Base-by-base conservation (phyloP, 768 basidiomycete species). In the Hydnomerulius pinastri region DNA sequence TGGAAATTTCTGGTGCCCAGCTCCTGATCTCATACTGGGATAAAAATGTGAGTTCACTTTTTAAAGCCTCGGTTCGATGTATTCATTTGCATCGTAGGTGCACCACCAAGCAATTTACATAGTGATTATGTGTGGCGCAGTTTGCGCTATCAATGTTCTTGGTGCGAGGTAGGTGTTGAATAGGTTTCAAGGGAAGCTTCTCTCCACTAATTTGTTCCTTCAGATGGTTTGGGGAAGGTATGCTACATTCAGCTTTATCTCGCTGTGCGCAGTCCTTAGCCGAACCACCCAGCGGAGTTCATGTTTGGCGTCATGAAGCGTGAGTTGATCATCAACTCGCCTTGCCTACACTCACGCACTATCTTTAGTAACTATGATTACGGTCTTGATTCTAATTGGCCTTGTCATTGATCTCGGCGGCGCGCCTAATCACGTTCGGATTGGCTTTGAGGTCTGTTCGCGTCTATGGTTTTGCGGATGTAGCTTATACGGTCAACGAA, bases 341-440 rank as follows among this genome's bases (percentile, higher is more conserved):
- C 37, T 49, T 25, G 0, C 79, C 43, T n/a, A n/a, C n/a, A n/a
- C n/a, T n/a, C n/a, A n/a, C n/a, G n/a, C 32, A 18, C 57, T 62
- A 50, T 46, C 12, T 29, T 23, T 44, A 85, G 83, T 86, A 28
- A 56, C 65, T 15, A 65, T 86, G 47, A 86, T 87, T 44, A 77
- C 77, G 37, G 76, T 79, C 18, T 69, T 86, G 27, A 75, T 87
- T 44, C 44, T 85, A 32, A 67, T 73, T 51, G 85, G 76, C 28
- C 77, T 93, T 51, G 70, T 90, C 51, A 76, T 92, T 51, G 86
- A 88, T 56, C 78, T 88, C n/a, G 91, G 91, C 33, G 90, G 88
- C 48, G 89, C 85, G 1, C 90, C 90, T 4, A 56, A 77, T 48
- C 75, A 79, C 55, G 77, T 85, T 18, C 78, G 84, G 13, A 76